Percentiles rank a stretch among this genome's conserved stretches.
These are phyloP conservation scores for Astragalus glycyphyllos DNA, from an alignment of 306 rosid species.

Conservation along the genomic window DNA sequence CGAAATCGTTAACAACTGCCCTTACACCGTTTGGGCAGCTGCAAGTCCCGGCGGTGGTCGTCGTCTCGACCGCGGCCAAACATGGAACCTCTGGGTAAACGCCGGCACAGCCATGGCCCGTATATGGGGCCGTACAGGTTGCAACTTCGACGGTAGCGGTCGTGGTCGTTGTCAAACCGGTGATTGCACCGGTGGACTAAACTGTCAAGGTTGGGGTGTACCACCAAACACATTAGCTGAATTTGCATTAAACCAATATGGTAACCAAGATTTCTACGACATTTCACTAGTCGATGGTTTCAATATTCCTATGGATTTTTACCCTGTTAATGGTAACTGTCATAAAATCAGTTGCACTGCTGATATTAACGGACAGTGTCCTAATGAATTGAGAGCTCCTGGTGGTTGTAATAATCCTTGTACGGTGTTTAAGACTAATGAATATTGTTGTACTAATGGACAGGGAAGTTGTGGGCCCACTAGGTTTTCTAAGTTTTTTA, in stretches of 20 bases:
- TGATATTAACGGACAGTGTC: constrained; percentile 67
- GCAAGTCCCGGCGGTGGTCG: constrained; percentile 60
- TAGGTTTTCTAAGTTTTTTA: constrained; percentile 48
- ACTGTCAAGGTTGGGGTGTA: constrained; percentile 49
- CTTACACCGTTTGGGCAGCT: constrained; percentile 66
- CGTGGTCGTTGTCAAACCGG: constrained; percentile 62
- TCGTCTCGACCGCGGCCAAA: constrained; percentile 45
- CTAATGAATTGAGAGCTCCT: constrained; percentile 31
- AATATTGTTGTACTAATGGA: constrained; percentile 52
- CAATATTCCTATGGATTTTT: constrained; percentile 61
- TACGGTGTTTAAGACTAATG: constrained; percentile 47
- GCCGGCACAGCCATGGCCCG: constrained; percentile 52
- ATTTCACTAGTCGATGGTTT: constrained; percentile 60
- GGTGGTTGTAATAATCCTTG: constrained; percentile 73
- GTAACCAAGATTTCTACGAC: constrained; percentile 53
- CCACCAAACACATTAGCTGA: constrained; percentile 73
- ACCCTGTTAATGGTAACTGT: constrained; percentile 42
- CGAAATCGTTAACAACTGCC: constrained; percentile 57
- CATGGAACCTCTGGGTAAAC: constrained; percentile 48
- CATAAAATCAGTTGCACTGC: constrained; percentile 51
- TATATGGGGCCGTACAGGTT: constrained; percentile 74
- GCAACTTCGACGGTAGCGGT: constrained; percentile 60
- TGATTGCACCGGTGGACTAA: constrained; percentile 59
- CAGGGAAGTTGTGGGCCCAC: constrained; percentile 54
- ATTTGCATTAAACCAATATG: constrained; percentile 49